Conservation (phyloP, 768 basidiomycete genomes). For the Lepiota subincarnata region DNA sequence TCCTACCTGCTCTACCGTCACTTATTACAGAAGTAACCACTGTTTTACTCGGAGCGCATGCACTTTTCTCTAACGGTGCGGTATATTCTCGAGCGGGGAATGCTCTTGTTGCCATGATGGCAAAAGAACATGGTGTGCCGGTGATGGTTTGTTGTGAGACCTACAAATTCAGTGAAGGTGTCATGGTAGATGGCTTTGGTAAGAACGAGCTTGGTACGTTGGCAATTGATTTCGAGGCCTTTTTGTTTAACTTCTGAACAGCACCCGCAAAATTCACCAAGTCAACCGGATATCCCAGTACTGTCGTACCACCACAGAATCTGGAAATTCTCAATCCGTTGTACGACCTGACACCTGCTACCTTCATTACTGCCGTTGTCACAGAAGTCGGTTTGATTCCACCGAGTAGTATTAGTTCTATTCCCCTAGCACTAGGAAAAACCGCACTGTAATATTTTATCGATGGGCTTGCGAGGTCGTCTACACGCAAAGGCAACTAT, state of each 20-base stretch:
- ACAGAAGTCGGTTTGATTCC: slow-evolving; percentile 97
- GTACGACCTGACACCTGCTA: slow-evolving; percentile 92
- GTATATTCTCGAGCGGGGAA: slow-evolving; percentile 94
- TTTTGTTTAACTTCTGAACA: slow-evolving; percentile 15
- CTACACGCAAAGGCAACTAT: no score
- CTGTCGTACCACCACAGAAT: slow-evolving; percentile 37
- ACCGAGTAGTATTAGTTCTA: slow-evolving; percentile 83
- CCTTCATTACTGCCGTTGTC: slow-evolving; percentile 91
- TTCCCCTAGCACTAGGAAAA: slow-evolving; percentile 66
- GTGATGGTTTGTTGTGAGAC: slow-evolving; percentile 98
- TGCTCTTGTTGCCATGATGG: slow-evolving; percentile 95
- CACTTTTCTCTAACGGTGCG: slow-evolving; percentile 90
- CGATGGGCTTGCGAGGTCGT: no score
- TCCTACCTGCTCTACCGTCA: slow-evolving; percentile 82
- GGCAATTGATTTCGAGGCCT: not conserved
- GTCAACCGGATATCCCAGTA: slow-evolving; percentile 20
- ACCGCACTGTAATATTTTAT: slow-evolving; percentile 31
- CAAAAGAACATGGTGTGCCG: slow-evolving; percentile 82
- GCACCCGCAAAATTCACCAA: slow-evolving; percentile 33
- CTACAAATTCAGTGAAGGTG: slow-evolving; percentile 93
- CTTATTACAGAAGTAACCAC: slow-evolving; percentile 78
- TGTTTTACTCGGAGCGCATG: slow-evolving; percentile 90
- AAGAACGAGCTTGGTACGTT: slow-evolving; percentile 90
- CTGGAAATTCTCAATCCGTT: slow-evolving; percentile 82
- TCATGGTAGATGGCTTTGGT: slow-evolving; percentile 90